A percentile compares a stretch with the other conserved stretches of the same genome.
Conservation (phyloP, 1,284 basidiomycete genomes). For the Rhodofomes roseus region DNA sequence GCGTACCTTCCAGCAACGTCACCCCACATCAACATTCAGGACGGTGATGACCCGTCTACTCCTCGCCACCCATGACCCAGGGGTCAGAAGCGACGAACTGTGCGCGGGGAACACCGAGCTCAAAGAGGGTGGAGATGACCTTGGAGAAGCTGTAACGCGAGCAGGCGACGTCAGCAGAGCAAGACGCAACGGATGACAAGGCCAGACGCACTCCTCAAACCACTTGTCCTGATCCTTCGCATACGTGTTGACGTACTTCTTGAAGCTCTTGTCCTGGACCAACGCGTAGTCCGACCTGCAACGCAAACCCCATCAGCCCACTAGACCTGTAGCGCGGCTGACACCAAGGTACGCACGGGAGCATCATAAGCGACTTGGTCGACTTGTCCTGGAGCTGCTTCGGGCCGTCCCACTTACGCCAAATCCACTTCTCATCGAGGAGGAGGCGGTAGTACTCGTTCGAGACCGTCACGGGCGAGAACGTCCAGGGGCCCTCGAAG, state of each 20-base stretch:
- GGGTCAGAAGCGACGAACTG: constrained; percentile 72
- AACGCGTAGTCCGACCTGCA: constrained; percentile 79
- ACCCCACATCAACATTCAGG: too few relatives aligned
- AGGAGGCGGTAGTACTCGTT: constrained; percentile 92
- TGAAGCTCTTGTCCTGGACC: constrained; percentile 85
- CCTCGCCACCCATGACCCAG: constrained; percentile 73
- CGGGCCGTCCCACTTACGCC: constrained; percentile 88
- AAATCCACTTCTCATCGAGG: constrained; percentile 85
- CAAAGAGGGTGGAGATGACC: constrained; percentile 74
- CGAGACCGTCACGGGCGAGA: constrained; percentile 82
- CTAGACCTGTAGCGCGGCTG: neutral
- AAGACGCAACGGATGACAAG: neutral
- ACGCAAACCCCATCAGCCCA: neutral
- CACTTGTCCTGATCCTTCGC: constrained; percentile 80
- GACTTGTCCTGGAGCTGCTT: constrained; percentile 94
- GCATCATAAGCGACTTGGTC: constrained; percentile 91
- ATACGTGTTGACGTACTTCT: constrained; percentile 80
- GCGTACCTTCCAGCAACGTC: neutral
- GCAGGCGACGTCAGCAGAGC: constrained; percentile 3
- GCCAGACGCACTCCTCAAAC: constrained; percentile 78
- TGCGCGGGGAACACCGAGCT: constrained; percentile 81
- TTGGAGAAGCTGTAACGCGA: constrained; percentile 66
- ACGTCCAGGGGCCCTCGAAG: constrained; percentile 90
- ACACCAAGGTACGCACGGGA: constrained; percentile 59
- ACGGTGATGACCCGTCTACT: constrained; percentile 22